A percentile compares a stretch with the other conserved stretches of the same genome.
These are phyloP conservation scores for Vanrija humicola DNA, from an alignment of 1,284 basidiomycete species.

Conservation along the genomic window DNA sequence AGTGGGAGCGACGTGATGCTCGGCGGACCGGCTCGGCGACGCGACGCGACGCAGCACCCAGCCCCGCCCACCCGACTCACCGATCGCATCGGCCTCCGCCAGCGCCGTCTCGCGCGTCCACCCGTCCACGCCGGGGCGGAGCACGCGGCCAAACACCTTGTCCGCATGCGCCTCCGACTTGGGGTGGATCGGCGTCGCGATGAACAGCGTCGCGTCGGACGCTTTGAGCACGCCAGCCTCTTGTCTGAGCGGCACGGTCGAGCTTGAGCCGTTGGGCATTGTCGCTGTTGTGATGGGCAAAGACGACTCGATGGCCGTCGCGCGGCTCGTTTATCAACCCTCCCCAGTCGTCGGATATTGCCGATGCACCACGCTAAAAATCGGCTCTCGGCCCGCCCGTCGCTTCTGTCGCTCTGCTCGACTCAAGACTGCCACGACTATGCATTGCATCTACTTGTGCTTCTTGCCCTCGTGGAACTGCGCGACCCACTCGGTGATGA, in stretches of 20 bases:
- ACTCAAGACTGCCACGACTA: no score
- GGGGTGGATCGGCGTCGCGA: conserved; percentile 37
- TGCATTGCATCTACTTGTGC: neutral
- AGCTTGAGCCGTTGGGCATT: neutral
- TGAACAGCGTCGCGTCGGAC: conserved; percentile 31
- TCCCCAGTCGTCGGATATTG: neutral
- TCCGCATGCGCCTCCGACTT: conserved; percentile 35
- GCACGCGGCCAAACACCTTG: conserved; percentile 26
- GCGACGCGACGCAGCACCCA: neutral
- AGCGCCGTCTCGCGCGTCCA: conserved; percentile 27
- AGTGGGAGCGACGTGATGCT: no score
- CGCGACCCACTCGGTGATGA: conserved; percentile 77
- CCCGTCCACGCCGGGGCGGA: conserved; percentile 25
- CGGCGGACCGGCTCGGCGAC: no score
- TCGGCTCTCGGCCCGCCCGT: no score
- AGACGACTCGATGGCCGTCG: neutral
- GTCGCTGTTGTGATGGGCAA: neutral
- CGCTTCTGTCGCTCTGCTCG: no score
- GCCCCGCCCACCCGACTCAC: conserved; percentile 10
- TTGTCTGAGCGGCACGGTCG: neutral
- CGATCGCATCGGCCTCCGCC: conserved; percentile 23
- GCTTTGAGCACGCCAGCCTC: neutral
- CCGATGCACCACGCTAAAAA: neutral
- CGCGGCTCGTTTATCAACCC: neutral
- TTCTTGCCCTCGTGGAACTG: conserved; percentile 52